Conservation (phyloP, 768 basidiomycete genomes). For the Tricholoma saponaceum region DNA sequence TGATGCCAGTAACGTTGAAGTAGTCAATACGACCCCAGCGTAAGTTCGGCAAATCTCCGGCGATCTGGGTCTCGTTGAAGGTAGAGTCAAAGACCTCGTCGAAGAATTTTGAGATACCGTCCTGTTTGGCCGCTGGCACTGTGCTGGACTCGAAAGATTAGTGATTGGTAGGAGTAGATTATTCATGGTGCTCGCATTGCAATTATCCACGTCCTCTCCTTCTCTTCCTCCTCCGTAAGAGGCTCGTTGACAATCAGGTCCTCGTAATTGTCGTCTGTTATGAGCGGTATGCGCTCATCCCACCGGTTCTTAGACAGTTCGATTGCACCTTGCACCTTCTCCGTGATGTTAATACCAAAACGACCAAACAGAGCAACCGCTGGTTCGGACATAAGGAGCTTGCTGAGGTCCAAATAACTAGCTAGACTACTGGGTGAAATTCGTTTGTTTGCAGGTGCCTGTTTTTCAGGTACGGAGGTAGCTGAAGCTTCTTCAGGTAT, state of each 20-base stretch:
- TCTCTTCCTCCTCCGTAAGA: conserved; percentile 59
- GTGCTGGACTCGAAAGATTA: conserved; percentile 37
- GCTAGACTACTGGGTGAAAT: conserved; percentile 17
- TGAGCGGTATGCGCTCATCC: conserved; percentile 71
- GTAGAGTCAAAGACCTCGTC: conserved; percentile 75
- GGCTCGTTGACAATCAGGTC: conserved; percentile 69
- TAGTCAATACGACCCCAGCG: conserved; percentile 88
- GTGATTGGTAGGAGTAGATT: background rate
- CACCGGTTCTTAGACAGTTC: conserved; percentile 37
- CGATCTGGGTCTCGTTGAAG: conserved; percentile 57
- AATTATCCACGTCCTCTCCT: conserved; percentile 71
- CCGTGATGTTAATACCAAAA: conserved; percentile 71
- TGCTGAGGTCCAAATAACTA: conserved; percentile 33
- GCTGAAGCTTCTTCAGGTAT: conserved; percentile 23
- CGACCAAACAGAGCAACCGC: conserved; percentile 49
- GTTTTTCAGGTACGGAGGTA: conserved; percentile 19
- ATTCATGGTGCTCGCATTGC: conserved; percentile 59
- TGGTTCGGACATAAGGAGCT: conserved; percentile 49
- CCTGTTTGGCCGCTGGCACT: conserved; percentile 51
- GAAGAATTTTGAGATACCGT: conserved; percentile 64
- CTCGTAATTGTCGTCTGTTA: conserved; percentile 80
- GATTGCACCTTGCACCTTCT: conserved; percentile 35
- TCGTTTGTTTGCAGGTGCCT: conserved; percentile 18
- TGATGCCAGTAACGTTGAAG: conserved; percentile 74
- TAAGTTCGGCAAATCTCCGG: conserved; percentile 63